These are phyloP conservation scores for Dipodascus geniculatus DNA, from an alignment of 805 yeast species.

Conservation along the genomic window DNA sequence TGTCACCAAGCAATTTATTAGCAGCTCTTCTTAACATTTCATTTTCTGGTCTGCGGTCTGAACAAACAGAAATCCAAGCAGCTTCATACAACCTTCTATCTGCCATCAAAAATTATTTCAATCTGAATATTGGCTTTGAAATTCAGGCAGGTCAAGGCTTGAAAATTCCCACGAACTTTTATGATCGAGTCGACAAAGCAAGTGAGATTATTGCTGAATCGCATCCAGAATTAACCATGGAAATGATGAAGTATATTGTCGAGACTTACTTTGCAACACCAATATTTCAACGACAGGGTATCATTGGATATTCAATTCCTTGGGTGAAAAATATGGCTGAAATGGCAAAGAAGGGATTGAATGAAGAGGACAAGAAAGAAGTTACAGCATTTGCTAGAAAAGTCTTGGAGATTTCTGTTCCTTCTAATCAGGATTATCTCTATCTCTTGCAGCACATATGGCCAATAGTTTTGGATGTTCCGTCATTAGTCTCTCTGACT, in stretches of 20 bases:
- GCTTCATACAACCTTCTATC: conserved; percentile 55
- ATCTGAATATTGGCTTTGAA: conserved; percentile 46
- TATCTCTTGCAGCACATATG: conserved; percentile 52
- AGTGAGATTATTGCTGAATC: conserved; percentile 44
- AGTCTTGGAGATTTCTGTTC: conserved; percentile 46
- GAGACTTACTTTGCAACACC: conserved; percentile 32
- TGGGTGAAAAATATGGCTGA: conserved; percentile 63
- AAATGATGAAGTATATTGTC: conserved; percentile 40
- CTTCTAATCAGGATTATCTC: conserved; percentile 36
- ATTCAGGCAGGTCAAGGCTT: conserved; percentile 45
- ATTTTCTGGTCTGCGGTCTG: conserved; percentile 56
- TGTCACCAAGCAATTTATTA: conserved; percentile 30
- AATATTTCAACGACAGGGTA: conserved; percentile 24
- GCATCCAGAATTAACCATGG: conserved; percentile 49
- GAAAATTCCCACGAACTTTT: conserved; percentile 56
- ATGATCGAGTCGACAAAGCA: conserved; percentile 45
- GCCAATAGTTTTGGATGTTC: conserved; percentile 53
- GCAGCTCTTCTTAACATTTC: conserved; percentile 54
- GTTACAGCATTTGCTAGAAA: conserved; percentile 50
- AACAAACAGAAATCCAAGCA: conserved; percentile 44
- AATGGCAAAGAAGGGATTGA: conserved; percentile 40
- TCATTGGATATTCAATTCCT: conserved; percentile 47
- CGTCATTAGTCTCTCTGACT: conserved; percentile 41
- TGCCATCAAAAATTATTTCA: conserved; percentile 47
- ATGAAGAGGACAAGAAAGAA: conserved; percentile 46